Evolutionary conservation across 306 rosid genomes (phyloP).

Genomic region (Ormosia emarginata): DNA sequence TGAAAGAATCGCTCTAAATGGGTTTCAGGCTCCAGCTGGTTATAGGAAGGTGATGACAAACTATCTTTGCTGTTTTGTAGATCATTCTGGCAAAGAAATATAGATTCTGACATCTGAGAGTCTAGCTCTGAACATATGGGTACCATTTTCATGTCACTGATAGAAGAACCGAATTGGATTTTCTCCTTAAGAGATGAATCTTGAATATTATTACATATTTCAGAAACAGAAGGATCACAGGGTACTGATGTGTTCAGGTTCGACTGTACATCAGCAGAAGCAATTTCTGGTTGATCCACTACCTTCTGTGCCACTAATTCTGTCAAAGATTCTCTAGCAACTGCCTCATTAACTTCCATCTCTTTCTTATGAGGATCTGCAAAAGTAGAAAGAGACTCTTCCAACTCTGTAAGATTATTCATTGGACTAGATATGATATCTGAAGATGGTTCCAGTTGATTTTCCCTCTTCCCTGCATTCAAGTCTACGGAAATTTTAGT

Average conservation of each 20-base stretch:
- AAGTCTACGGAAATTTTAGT: slow-evolving; percentile 23
- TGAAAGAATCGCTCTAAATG: slow-evolving; percentile 12
- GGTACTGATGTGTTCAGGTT: slow-evolving; percentile 26
- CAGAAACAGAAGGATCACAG: slow-evolving; percentile 26
- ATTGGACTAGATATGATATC: slow-evolving; percentile 28
- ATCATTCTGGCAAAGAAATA: slow-evolving; percentile 27
- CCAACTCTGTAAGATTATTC: slow-evolving; percentile 23
- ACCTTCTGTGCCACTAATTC: slow-evolving; percentile 26
- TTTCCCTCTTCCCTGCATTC: slow-evolving; percentile 30
- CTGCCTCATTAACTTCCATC: slow-evolving; percentile 33
- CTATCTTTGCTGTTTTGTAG: slow-evolving; percentile 25
- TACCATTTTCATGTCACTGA: slow-evolving; percentile 28
- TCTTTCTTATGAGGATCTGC: slow-evolving; percentile 33
- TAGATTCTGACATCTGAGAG: slow-evolving; percentile 27
- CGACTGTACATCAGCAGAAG: slow-evolving; percentile 29
- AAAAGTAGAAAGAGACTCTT: slow-evolving; percentile 32
- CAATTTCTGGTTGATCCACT: slow-evolving; percentile 34
- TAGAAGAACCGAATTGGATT: slow-evolving; percentile 28
- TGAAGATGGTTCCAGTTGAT: slow-evolving; percentile 30
- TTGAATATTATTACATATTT: slow-evolving; percentile 22
- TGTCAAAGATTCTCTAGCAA: slow-evolving; percentile 26
- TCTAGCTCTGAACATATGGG: slow-evolving; percentile 32
- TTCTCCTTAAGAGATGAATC: slow-evolving; percentile 30
- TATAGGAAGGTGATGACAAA: slow-evolving; percentile 27
- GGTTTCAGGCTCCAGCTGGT: slow-evolving; percentile 31